A percentile compares a stretch with the other conserved stretches of the same genome.
Conservation (phyloP, 1,139 yeast species). For the Suhomyces anneliseae region DNA sequence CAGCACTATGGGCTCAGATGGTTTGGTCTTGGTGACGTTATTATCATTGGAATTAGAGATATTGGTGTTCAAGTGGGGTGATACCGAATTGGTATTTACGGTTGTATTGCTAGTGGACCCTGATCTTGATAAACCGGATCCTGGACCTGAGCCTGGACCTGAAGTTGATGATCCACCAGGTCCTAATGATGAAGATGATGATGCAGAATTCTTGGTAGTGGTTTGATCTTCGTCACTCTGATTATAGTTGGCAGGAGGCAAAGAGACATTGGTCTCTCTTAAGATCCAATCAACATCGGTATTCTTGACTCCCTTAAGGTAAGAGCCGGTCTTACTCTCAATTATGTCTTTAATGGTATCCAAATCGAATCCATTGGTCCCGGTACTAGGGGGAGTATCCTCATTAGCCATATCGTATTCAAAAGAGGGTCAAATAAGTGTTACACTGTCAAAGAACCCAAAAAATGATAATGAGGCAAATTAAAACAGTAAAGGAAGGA, state of each 20-base stretch:
- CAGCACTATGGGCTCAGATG: conserved; percentile 37
- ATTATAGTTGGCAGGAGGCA: conserved; percentile 4
- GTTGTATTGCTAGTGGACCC: neutral
- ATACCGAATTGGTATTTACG: neutral
- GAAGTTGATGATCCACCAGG: neutral
- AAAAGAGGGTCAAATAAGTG: neutral
- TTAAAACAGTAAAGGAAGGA: too few species aligned
- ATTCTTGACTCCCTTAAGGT: conserved; percentile 30
- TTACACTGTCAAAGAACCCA: too few species aligned
- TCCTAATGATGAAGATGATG: neutral
- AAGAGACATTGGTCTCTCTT: conserved; percentile 27
- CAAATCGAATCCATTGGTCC: conserved; percentile 13
- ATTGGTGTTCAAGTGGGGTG: conserved; percentile 25
- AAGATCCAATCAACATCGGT: conserved; percentile 53
- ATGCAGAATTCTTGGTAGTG: neutral
- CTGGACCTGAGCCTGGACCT: neutral
- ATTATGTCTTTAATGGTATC: conserved; percentile 16
- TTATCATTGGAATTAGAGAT: conserved; percentile 40
- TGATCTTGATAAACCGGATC: too few species aligned
- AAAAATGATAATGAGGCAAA: too few species aligned
- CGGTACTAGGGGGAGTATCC: neutral
- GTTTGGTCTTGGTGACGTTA: conserved; percentile 32
- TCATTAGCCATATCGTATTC: conserved; percentile 1
- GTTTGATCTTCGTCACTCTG: neutral
- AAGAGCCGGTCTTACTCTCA: conserved; percentile 13